Percentiles rank a stretch among this genome's conserved stretches.
phyloP scores from a whole-genome alignment of 139 green algal species.

The Tetradesmus obliquus region DNA sequence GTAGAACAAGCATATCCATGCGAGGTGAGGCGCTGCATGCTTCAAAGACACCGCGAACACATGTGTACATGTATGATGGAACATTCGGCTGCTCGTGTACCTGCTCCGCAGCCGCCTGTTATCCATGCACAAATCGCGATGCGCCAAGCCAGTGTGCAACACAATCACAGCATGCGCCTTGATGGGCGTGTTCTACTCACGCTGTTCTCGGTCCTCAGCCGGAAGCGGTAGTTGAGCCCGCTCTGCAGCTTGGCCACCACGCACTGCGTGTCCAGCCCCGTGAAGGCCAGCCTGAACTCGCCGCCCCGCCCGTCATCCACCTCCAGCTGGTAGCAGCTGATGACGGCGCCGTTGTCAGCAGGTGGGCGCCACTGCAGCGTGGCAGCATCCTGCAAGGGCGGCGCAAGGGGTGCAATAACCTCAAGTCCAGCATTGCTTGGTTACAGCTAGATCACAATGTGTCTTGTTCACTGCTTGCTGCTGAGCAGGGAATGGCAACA shows the following conservation, averaged over 20 bases:
- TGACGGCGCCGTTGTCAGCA: slow-evolving; percentile 61
- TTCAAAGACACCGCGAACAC: too few species aligned
- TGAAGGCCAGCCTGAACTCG: slow-evolving; percentile 63
- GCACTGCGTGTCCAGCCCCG: neutral
- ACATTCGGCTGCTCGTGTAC: too few species aligned
- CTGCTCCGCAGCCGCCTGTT: too few species aligned
- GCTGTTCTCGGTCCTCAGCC: slow-evolving; percentile 76
- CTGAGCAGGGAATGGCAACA: neutral
- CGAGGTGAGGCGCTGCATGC: neutral
- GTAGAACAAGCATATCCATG: neutral
- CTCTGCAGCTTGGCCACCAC: slow-evolving; percentile 41
- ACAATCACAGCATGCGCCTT: neutral
- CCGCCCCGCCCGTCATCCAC: slow-evolving; percentile 66
- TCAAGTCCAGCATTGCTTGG: neutral
- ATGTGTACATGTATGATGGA: too few species aligned
- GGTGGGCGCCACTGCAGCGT: slow-evolving; percentile 60
- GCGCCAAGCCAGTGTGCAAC: neutral
- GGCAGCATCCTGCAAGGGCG: slow-evolving; percentile 46
- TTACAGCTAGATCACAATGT: neutral
- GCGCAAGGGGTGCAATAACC: neutral
- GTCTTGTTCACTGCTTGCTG: neutral
- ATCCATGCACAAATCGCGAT: neutral
- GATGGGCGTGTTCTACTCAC: slow-evolving; percentile 45
- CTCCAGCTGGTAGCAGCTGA: slow-evolving; percentile 76
- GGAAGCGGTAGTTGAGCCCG: slow-evolving; percentile 74